Conservation (phyloP, 352 stramenopile species). For the Paralagenidium karlingii region DNA sequence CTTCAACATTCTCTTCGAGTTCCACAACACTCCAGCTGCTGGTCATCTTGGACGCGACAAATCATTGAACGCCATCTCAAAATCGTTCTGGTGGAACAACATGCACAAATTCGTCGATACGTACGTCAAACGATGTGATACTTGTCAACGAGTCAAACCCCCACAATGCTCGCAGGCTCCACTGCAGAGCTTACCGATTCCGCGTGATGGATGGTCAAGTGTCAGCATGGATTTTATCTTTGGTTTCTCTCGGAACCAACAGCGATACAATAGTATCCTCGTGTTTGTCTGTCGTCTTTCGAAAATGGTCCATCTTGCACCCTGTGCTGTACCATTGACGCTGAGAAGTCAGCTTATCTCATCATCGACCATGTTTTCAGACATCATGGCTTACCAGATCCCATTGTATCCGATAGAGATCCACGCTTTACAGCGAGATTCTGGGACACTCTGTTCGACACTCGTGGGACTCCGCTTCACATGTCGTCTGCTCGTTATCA, state of each 20-base stretch:
- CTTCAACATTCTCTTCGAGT: not conserved
- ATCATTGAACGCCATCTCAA: not conserved
- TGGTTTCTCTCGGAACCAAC: not conserved
- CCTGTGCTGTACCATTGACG: conserved; percentile 1
- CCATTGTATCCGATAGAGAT: conserved; percentile 10
- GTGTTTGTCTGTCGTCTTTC: conserved; percentile 16
- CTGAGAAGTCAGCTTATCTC: conserved; percentile 5
- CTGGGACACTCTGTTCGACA: conserved; percentile 5
- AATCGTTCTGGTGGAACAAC: conserved; percentile 1
- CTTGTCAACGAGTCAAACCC: conserved; percentile 4
- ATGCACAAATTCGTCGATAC: not conserved
- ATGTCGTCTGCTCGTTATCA: conserved; percentile 1
- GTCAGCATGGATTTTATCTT: conserved; percentile 13
- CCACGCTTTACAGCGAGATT: conserved; percentile 6
- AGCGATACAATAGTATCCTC: conserved; percentile 6
- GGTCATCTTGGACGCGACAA: conserved; percentile 1
- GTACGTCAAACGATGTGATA: not conserved
- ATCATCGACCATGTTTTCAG: conserved; percentile 14
- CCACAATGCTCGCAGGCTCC: not conserved
- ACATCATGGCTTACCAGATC: conserved; percentile 7
- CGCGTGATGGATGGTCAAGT: conserved; percentile 4
- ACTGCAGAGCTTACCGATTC: conserved; percentile 3
- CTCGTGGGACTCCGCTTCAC: not conserved
- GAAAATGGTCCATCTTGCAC: conserved; percentile 14
- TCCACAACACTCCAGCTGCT: not conserved